These are phyloP conservation scores for Leucocoprinus birnbaumii DNA, from an alignment of 768 basidiomycete genomes.

Conservation along the genomic window DNA sequence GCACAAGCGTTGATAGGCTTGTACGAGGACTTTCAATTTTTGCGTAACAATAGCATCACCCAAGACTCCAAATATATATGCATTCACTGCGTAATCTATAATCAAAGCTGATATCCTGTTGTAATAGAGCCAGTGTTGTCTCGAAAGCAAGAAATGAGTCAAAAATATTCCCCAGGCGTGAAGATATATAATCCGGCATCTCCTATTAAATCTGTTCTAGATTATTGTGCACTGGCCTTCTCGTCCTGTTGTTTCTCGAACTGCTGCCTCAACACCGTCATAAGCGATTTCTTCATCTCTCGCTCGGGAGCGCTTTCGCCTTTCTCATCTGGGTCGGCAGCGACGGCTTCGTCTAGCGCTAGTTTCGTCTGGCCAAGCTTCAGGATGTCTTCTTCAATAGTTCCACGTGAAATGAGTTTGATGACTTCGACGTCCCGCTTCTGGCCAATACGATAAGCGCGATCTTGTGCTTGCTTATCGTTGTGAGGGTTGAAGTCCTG, in stretches of 20 bases:
- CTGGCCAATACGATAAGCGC: conserved; percentile 96
- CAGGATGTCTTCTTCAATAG: conserved; percentile 97
- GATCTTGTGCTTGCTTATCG: conserved; percentile 95
- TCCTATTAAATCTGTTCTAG: neutral
- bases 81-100: neutral
- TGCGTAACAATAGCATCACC: conserved; percentile 19
- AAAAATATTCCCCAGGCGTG: neutral
- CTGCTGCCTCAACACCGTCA: conserved; percentile 82
- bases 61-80: neutral
- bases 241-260: conserved; percentile 56
- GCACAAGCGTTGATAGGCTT: conserved; percentile 74
- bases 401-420: conserved; percentile 87
- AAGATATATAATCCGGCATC: neutral
- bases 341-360: conserved; percentile 91
- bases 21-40: conserved; percentile 57
- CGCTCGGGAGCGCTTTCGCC: conserved; percentile 67
- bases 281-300: conserved; percentile 83
- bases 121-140: neutral
- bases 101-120: neutral
- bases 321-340: conserved; percentile 67
- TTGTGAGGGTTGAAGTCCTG: conserved; percentile 99
- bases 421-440: conserved; percentile 92
- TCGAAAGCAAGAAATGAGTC: neutral
- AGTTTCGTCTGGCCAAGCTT: conserved; percentile 87
- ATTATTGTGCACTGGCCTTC: conserved; percentile 11